Conservation (phyloP, 106 monocot genomes). For the Narthecium ossifragum region DNA sequence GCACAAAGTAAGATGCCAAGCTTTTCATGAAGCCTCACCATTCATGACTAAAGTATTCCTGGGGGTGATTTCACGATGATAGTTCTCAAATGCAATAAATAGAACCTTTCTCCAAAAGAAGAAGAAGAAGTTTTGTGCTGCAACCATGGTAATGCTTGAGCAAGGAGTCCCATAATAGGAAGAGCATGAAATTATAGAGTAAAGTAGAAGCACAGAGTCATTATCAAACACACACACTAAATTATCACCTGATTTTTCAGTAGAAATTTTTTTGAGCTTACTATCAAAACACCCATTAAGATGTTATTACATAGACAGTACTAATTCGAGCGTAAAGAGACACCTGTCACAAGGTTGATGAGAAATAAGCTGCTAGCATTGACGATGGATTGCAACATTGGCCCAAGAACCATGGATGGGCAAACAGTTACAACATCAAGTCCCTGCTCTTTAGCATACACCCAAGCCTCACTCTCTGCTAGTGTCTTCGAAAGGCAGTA, state of each 20-base stretch:
- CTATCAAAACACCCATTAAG: neutral
- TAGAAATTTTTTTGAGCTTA: neutral
- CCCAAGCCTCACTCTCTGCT: slow-evolving; percentile 43
- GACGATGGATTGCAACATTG: slow-evolving; percentile 51
- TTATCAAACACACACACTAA: neutral
- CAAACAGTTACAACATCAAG: slow-evolving; percentile 56
- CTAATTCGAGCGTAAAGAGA: neutral
- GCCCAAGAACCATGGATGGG: slow-evolving; percentile 44
- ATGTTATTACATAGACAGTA: neutral
- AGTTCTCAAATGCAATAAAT: too few species aligned
- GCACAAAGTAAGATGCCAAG: slow-evolving; percentile 48
- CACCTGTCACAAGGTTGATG: slow-evolving; percentile 57
- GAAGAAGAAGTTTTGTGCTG: too few species aligned
- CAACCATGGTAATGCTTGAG: too few species aligned
- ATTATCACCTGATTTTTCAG: neutral
- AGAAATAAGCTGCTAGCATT: slow-evolving; percentile 51
- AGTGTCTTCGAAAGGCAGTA: slow-evolving; percentile 60
- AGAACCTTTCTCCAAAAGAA: too few species aligned
- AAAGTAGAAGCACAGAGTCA: neutral
- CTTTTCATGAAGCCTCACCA: slow-evolving; percentile 27
- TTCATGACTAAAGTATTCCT: neutral
- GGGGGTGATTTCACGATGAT: too few species aligned
- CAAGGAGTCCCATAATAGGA: neutral
- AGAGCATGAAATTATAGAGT: neutral
- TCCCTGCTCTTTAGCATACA: slow-evolving; percentile 29